A percentile compares a stretch with the other conserved stretches of the same genome.
Conservation (phyloP, 345 rosid genomes). For the Acer saccharum region DNA sequence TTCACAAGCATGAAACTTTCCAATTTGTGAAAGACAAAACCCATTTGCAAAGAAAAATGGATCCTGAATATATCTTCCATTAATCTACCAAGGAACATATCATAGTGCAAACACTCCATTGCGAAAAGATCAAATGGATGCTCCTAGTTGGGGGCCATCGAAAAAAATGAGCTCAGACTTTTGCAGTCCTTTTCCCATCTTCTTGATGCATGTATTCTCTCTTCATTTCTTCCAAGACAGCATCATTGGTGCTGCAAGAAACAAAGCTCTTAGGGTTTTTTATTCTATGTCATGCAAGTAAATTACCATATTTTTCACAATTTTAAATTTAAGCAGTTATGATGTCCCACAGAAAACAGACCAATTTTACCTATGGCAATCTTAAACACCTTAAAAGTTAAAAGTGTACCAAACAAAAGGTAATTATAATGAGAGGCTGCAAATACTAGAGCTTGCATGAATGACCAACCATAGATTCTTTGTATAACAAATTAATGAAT, state of each 20-base stretch:
- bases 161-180: slow-evolving; percentile 14
- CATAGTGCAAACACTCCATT: background rate
- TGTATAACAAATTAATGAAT: background rate
- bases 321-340: background rate
- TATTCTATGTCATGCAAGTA: background rate
- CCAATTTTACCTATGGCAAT: background rate
- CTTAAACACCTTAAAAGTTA: background rate
- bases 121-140: background rate
- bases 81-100: background rate
- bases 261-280: background rate
- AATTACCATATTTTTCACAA: background rate
- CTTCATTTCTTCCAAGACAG: slow-evolving; percentile 90
- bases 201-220: slow-evolving; percentile 70
- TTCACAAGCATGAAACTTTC: background rate
- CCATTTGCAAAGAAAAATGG: background rate
- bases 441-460: background rate
- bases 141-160: background rate
- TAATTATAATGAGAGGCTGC: background rate
- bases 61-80: background rate
- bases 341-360: background rate
- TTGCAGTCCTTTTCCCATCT: slow-evolving; percentile 47
- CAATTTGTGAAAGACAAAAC: background rate
- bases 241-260: slow-evolving; percentile 78
- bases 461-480: background rate
- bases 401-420: background rate